Conservation (phyloP, 1,139 yeast genomes). For the Yamadazyma songkhlaensis region DNA sequence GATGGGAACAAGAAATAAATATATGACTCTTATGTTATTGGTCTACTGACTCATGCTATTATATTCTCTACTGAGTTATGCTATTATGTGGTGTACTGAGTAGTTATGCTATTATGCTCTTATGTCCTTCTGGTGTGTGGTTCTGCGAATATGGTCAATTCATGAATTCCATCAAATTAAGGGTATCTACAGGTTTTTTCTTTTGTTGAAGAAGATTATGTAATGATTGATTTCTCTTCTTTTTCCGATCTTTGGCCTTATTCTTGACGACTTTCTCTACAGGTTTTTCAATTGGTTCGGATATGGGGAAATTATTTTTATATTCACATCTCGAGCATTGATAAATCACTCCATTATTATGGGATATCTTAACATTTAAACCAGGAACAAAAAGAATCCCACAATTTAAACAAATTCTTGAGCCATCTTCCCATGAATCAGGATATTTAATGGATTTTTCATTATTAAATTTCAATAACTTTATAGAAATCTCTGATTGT, state of each 20-base stretch:
- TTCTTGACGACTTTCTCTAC: slow-evolving; percentile 2
- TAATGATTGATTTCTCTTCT: slow-evolving; percentile 33
- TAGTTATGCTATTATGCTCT: too few species aligned
- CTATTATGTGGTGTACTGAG: too few species aligned
- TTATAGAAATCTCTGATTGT: neutral
- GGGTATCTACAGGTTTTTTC: slow-evolving; percentile 36
- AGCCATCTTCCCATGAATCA: slow-evolving; percentile 15
- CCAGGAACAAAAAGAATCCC: slow-evolving; percentile 47
- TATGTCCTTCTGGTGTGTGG: too few species aligned
- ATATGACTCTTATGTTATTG: too few species aligned
- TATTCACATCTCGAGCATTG: slow-evolving; percentile 14
- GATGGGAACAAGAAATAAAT: slow-evolving; percentile 5
- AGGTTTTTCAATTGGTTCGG: neutral
- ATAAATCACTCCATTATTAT: slow-evolving; percentile 8
- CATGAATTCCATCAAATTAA: slow-evolving; percentile 48
- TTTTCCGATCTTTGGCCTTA: slow-evolving; percentile 24
- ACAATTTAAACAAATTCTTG: slow-evolving; percentile 46
- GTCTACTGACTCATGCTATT: too few species aligned
- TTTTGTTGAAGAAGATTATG: slow-evolving; percentile 41
- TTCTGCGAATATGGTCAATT: slow-evolving; percentile 4
- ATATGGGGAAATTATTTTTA: neutral
- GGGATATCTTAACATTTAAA: slow-evolving; percentile 27
- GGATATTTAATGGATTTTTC: slow-evolving; percentile 30
- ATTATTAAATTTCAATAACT: slow-evolving; percentile 20
- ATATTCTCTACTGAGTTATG: too few species aligned